Percentiles rank a stretch among this genome's conserved stretches.
phyloP scores from a whole-genome alignment of 2,329 filamentous ascomycete species.

The Coniella lustricola region DNA sequence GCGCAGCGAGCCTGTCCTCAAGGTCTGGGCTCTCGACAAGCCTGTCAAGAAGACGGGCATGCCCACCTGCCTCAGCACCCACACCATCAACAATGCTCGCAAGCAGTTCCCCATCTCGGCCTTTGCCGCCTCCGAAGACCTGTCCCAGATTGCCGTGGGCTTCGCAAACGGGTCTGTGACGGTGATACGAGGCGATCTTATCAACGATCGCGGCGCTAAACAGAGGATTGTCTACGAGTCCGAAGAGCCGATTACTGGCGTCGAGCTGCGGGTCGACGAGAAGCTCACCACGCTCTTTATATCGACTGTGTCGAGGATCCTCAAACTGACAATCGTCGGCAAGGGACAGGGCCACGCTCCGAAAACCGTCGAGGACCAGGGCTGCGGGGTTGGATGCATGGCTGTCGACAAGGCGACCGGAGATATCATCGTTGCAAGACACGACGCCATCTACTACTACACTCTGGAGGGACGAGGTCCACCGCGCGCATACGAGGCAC shows the following conservation, averaged over 20 bases:
- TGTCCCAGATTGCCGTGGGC: constrained; percentile 88
- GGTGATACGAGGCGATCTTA: constrained; percentile 84
- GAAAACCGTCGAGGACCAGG: constrained; percentile 79
- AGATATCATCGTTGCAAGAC: constrained; percentile 84
- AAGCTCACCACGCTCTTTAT: constrained; percentile 76
- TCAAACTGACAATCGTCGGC: constrained; percentile 80
- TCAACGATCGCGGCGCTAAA: constrained; percentile 89
- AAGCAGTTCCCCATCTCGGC: constrained; percentile 94
- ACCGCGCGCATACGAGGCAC: constrained; percentile 84
- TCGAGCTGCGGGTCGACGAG: constrained; percentile 63
- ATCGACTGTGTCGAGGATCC: constrained; percentile 79
- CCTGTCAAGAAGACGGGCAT: constrained; percentile 87
- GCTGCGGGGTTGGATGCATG: constrained; percentile 94
- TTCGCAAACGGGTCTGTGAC: constrained; percentile 95
- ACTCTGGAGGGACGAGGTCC: constrained; percentile 76
- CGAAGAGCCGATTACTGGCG: constrained; percentile 89
- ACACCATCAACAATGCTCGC: constrained; percentile 81
- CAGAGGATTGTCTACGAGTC: constrained; percentile 95
- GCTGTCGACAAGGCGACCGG: constrained; percentile 71
- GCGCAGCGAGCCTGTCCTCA: constrained; percentile 77
- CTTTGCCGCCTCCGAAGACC: constrained; percentile 77
- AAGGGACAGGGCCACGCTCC: constrained; percentile 85
- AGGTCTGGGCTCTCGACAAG: constrained; percentile 97
- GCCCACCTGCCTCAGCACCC: constrained; percentile 79
- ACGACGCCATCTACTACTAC: constrained; percentile 96